Evolutionary conservation across 225 moss, liverwort and hornwort genomes (phyloP).

Genomic region (Sphagnum tenellum): DNA sequence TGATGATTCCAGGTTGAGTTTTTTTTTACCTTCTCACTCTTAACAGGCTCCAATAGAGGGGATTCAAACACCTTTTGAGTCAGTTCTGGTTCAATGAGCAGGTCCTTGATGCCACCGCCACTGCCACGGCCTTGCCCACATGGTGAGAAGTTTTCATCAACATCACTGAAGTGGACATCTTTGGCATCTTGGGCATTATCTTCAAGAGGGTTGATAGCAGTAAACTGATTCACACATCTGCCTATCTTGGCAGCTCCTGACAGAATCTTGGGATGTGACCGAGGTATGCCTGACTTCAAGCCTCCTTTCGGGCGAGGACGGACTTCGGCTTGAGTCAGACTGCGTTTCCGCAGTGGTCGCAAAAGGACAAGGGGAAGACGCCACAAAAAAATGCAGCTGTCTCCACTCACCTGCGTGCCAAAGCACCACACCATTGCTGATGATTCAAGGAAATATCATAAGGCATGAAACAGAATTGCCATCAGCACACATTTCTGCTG

Average conservation of each 20-base stretch:
- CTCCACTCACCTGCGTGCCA: conserved; percentile 62
- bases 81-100: conserved; percentile 5
- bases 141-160: too few relatives aligned
- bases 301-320: conserved; percentile 32
- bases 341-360: conserved; percentile 57
- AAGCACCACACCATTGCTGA: too few relatives aligned
- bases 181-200: conserved; percentile 21
- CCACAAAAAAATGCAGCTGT: conserved; percentile 80
- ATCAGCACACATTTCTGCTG: too few relatives aligned
- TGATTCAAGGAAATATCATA: too few relatives aligned
- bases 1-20: too few relatives aligned
- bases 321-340: conserved; percentile 38
- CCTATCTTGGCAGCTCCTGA: conserved; percentile 14
- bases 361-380: conserved; percentile 57
- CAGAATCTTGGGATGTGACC: conserved; percentile 21
- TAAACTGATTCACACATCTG: conserved; percentile 22
- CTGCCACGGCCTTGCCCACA: too few relatives aligned
- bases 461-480: too few relatives aligned
- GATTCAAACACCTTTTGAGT: conserved; percentile 14
- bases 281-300: conserved; percentile 29
- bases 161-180: too few relatives aligned
- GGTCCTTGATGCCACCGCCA: conserved; percentile 1
- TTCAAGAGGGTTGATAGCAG: conserved; percentile 31
- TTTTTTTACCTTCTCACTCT: conserved; percentile 23
- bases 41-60: conserved; percentile 18